Evolutionary conservation across 208 protist species (phyloP).

Genomic region (Angomonas ambiguus): DNA sequence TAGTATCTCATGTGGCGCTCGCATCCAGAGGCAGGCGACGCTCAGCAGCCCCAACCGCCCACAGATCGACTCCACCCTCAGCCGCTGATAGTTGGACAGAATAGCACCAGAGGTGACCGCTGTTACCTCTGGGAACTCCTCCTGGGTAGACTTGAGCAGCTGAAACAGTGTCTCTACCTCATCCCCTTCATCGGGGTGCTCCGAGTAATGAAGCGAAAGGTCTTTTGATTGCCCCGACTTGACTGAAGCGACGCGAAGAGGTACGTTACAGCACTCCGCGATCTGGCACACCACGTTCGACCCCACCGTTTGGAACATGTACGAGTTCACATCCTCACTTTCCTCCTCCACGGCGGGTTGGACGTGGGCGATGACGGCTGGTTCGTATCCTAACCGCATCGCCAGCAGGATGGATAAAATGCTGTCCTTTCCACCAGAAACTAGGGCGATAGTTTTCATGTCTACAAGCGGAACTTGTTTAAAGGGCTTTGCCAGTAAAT

Average conservation of each 20-base stretch:
- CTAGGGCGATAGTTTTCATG: conserved; percentile 96
- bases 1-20: conserved; percentile 90
- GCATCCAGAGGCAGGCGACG: conserved; percentile 96
- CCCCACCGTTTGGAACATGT: conserved; percentile 99
- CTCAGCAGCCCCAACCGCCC: conserved; percentile 89
- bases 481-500: no score
- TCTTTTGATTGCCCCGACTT: conserved; percentile 57
- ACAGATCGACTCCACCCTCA: conserved; percentile 97
- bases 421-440: conserved; percentile 98
- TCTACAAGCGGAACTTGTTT: no score
- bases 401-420: conserved; percentile 93
- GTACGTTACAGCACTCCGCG: conserved; percentile 89
- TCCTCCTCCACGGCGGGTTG: conserved; percentile 23
- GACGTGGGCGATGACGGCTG: conserved; percentile 97
- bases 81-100: conserved; percentile 97
- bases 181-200: conserved; percentile 66
- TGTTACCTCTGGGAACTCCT: conserved; percentile 78
- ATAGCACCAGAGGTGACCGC: conserved; percentile 97
- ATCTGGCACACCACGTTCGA: conserved; percentile 89
- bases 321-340: conserved; percentile 95
- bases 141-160: conserved; percentile 88
- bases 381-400: conserved; percentile 92
- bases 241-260: conserved; percentile 87
- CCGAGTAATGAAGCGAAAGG: conserved; percentile 79
- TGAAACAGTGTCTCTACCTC: conserved; percentile 97